Evolutionary conservation across 2,329 filamentous ascomycete species (phyloP), one percentile per base, ranked within the genome.

Genomic region (Fusarium mundagurra): DNA sequence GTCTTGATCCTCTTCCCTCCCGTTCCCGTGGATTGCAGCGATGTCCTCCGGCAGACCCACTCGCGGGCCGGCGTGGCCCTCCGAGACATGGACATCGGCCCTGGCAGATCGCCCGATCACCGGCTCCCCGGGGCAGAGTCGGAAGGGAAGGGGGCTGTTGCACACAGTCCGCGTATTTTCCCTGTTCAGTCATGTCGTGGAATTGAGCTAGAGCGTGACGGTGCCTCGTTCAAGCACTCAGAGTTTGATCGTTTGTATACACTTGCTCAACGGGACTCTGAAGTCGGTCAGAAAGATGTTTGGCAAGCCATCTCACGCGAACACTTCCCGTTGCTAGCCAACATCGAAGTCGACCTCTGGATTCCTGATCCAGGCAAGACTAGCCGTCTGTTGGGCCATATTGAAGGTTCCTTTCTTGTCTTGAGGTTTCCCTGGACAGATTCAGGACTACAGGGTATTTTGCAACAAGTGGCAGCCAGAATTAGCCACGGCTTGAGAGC

Each of bases 131-230:
- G 76, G 18, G 68, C 69, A 55, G 63, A 76, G 72, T 71, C 76
- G 38, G 65, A 77, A 14, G 69, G 71, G 54, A 65, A 77, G 73
- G 41, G 66, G 39, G 57, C 77, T 65, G 69, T 63, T 27, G 80
- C 88, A 59, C 83, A 94, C 81, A 93, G 92, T 63, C 85, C 97
- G 59, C 92, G 91, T 84, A 88, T 95, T 68, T 96, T 96, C 81
- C 95, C 95, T 2, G 84, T 98, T 81, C 96, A 97, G 84, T 94
- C 93, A 64, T 97, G 94, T 81, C 86, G 85, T 64, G 93, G 92
- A 34, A 90, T 97, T 62, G 94, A 96, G 83, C 82, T 98, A 53
- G 84, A 88, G 59, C 84, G 87, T 69, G 89, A 89, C 68, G 88
- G 89, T 61, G 87, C 96, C 22, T 83, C 94, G 51, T 85, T 89